These are phyloP conservation scores for Clarireedia sp. DNA, from an alignment of 2,329 filamentous ascomycete genomes.

Conservation along the genomic window DNA sequence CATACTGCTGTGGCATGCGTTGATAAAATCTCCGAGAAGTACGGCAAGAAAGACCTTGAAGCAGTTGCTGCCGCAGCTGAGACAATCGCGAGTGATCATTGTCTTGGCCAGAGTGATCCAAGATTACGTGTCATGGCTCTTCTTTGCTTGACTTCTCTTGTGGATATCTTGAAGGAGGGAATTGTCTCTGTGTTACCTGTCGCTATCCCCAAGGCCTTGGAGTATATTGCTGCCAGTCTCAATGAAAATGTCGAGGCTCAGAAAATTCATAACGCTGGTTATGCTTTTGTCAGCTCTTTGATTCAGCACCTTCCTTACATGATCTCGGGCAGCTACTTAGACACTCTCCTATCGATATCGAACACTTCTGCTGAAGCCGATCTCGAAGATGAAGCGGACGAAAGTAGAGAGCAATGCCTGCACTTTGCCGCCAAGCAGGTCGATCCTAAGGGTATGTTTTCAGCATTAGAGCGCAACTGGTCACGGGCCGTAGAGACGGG, in stretches of 20 bases:
- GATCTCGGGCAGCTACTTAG: constrained; percentile 67
- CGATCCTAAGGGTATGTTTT: constrained; percentile 68
- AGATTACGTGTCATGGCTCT: constrained; percentile 76
- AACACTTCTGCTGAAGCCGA: constrained; percentile 60
- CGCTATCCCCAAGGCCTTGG: constrained; percentile 63
- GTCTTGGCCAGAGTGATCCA: constrained; percentile 65
- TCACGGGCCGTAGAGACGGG: constrained; percentile 53
- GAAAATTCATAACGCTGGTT: constrained; percentile 73
- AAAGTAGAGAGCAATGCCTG: constrained; percentile 61
- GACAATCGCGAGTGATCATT: constrained; percentile 67
- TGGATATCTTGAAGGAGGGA: constrained; percentile 79
- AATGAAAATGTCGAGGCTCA: constrained; percentile 43
- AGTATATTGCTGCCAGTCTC: constrained; percentile 61
- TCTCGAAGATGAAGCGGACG: constrained; percentile 53
- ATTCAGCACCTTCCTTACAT: constrained; percentile 84
- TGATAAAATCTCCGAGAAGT: constrained; percentile 88
- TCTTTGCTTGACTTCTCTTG: constrained; percentile 78
- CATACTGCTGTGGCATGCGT: constrained; percentile 83
- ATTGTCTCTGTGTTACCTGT: constrained; percentile 76
- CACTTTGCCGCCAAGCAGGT: constrained; percentile 69
- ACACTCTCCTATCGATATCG: constrained; percentile 63
- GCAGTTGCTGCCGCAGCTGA: constrained; percentile 68
- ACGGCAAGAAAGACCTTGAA: constrained; percentile 82
- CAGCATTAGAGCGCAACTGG: constrained; percentile 68
- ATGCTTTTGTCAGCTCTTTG: constrained; percentile 69